Percentiles rank a stretch among this genome's conserved stretches.
phyloP scores from a whole-genome alignment of 106 monocot genomes.

The Posidonia australis region DNA sequence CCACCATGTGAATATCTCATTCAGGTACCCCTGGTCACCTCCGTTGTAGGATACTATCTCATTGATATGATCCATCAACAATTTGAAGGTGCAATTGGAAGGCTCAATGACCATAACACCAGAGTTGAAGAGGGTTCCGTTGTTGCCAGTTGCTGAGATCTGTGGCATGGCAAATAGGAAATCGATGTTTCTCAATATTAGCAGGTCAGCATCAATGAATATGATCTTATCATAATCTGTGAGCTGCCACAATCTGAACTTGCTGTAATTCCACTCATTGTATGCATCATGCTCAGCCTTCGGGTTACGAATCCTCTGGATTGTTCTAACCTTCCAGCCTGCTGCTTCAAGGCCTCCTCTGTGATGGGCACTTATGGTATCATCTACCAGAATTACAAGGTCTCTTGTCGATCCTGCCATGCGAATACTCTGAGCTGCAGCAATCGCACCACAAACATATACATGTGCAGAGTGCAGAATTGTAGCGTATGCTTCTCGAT shows the following conservation, averaged over 20 bases:
- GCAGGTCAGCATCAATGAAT: slow-evolving; percentile 58
- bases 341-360: slow-evolving; percentile 41
- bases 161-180: slow-evolving; percentile 49
- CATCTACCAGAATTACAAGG: slow-evolving; percentile 49
- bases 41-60: slow-evolving; percentile 66
- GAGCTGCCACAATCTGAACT: slow-evolving; percentile 59
- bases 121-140: slow-evolving; percentile 53
- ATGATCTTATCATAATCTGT: slow-evolving; percentile 64
- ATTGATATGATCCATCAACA: slow-evolving; percentile 50
- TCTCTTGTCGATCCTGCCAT: slow-evolving; percentile 42
- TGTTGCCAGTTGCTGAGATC: slow-evolving; percentile 53
- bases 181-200: slow-evolving; percentile 44
- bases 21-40: slow-evolving; percentile 77
- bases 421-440: slow-evolving; percentile 49
- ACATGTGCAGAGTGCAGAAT: slow-evolving; percentile 51
- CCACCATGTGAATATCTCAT: slow-evolving; percentile 87
- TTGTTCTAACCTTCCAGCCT: slow-evolving; percentile 47
- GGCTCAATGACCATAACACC: slow-evolving; percentile 72
- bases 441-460: slow-evolving; percentile 61
- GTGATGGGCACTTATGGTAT: slow-evolving; percentile 36
- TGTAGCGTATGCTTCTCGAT: slow-evolving; percentile 48
- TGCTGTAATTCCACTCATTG: slow-evolving; percentile 75
- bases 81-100: slow-evolving; percentile 41
- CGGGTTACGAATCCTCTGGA: slow-evolving; percentile 51
- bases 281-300: slow-evolving; percentile 43